Evolutionary conservation across 257 asterid species (phyloP).

Genomic region (Schizonepeta tenuifolia): DNA sequence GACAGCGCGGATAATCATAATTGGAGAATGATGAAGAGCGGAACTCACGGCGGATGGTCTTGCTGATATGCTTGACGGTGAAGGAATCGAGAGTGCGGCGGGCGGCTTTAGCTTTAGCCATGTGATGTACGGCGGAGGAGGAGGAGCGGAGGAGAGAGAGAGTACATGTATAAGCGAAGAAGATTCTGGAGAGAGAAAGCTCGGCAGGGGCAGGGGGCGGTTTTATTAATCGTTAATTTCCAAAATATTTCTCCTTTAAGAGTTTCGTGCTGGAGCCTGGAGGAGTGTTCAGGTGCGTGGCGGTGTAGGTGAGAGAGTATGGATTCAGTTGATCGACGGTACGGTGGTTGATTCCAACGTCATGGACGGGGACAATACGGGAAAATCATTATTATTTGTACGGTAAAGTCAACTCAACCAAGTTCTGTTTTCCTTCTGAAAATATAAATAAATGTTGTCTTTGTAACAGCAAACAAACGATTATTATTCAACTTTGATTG

Average conservation of each 20-base stretch:
- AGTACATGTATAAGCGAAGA: slow-evolving; percentile 35
- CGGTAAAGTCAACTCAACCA: slow-evolving; percentile 13
- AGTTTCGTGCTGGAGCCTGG: not conserved
- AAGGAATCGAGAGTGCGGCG: slow-evolving; percentile 81
- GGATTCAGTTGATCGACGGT: slow-evolving; percentile 31
- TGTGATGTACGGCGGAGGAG: slow-evolving; percentile 49
- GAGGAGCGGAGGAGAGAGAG: slow-evolving; percentile 41
- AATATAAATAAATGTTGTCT: not conserved
- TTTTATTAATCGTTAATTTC: slow-evolving; percentile 8
- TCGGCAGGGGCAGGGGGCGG: not conserved
- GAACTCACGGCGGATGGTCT: slow-evolving; percentile 70
- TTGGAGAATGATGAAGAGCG: not conserved
- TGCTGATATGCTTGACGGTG: slow-evolving; percentile 67
- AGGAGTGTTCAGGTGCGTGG: slow-evolving; percentile 20
- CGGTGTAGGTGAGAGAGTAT: slow-evolving; percentile 13
- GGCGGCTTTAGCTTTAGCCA: slow-evolving; percentile 65
- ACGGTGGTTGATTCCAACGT: not conserved
- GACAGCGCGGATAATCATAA: slow-evolving; percentile 3
- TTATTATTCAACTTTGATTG: too few species aligned
- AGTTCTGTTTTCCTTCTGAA: not conserved
- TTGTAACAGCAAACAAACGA: slow-evolving; percentile 27
- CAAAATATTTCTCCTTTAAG: not conserved
- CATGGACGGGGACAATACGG: not conserved
- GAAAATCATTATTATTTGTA: not conserved
- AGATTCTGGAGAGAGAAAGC: slow-evolving; percentile 37